Percentiles rank a stretch among this genome's conserved stretches.
Evolutionary conservation across 1,284 basidiomycete genomes (phyloP).

Genomic region (Papiliotrema terrestris): DNA sequence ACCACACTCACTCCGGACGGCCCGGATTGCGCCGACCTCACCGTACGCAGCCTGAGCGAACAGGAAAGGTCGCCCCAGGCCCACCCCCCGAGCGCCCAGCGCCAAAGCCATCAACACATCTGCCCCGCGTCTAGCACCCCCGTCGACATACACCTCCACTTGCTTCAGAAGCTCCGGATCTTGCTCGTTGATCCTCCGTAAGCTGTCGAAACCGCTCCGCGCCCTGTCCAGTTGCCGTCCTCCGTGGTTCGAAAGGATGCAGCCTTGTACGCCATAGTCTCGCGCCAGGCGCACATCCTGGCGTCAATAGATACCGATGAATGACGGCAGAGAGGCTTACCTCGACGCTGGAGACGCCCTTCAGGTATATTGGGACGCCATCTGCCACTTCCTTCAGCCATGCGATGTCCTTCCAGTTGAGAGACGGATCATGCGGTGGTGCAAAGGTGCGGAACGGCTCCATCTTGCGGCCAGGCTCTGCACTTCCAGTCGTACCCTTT

Average conservation of each 20-base stretch:
- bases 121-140: slow-evolving; percentile 50
- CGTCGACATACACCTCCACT: slow-evolving; percentile 53
- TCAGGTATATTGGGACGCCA: slow-evolving; percentile 51
- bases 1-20: slow-evolving; percentile 43
- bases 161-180: slow-evolving; percentile 43
- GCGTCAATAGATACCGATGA: slow-evolving; percentile 3
- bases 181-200: slow-evolving; percentile 45
- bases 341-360: slow-evolving; percentile 46
- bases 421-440: slow-evolving; percentile 27
- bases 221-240: slow-evolving; percentile 40
- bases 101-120: slow-evolving; percentile 52
- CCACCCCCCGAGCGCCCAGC: slow-evolving; percentile 52
- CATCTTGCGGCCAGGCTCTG: slow-evolving; percentile 23
- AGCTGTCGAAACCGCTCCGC: slow-evolving; percentile 39
- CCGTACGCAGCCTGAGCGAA: slow-evolving; percentile 48
- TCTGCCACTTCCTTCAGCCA: slow-evolving; percentile 48
- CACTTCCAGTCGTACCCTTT: slow-evolving; percentile 25
- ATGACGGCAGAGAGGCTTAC: slow-evolving; percentile 12
- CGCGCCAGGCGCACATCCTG: slow-evolving; percentile 51
- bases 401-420: slow-evolving; percentile 45
- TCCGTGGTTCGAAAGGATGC: slow-evolving; percentile 48
- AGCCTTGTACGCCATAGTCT: slow-evolving; percentile 49
- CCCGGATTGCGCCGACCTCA: slow-evolving; percentile 49
- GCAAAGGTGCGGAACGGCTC: slow-evolving; percentile 15
- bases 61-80: slow-evolving; percentile 51